Evolutionary conservation across 1,284 basidiomycete species (phyloP).

Genomic region (Coniferiporia weirii): DNA sequence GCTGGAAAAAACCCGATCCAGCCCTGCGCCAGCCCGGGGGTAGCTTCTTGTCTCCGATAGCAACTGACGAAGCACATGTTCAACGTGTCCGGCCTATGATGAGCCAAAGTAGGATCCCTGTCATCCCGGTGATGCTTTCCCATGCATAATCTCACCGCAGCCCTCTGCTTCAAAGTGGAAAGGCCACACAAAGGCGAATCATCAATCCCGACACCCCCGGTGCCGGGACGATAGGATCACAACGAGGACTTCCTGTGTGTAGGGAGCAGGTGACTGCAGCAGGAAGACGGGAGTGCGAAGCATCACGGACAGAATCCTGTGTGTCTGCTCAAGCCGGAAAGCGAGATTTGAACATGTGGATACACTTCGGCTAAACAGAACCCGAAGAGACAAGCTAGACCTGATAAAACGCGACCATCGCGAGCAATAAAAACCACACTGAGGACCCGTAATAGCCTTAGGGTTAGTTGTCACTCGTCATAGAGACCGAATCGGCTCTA

Average conservation of each 20-base stretch:
- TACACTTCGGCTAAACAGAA: slow-evolving; percentile 10
- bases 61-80: too few species aligned
- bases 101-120: background rate
- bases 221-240: background rate
- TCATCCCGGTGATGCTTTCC: slow-evolving; percentile 14
- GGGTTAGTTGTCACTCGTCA: slow-evolving; percentile 15
- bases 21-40: too few species aligned
- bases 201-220: background rate
- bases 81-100: background rate
- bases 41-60: too few species aligned
- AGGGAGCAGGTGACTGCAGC: background rate
- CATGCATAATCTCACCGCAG: background rate
- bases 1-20: too few species aligned
- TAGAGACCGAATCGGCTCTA: background rate
- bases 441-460: slow-evolving; percentile 2
- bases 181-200: background rate
- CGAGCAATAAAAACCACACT: slow-evolving; percentile 10
- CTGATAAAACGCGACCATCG: background rate
- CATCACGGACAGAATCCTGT: slow-evolving; percentile 12
- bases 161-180: background rate
- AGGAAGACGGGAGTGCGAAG: background rate
- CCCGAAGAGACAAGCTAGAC: background rate
- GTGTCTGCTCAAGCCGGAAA: background rate
- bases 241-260: background rate
- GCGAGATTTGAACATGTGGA: background rate